Conservation (phyloP, 441 rosid genomes). For the Oxalis stricta region DNA sequence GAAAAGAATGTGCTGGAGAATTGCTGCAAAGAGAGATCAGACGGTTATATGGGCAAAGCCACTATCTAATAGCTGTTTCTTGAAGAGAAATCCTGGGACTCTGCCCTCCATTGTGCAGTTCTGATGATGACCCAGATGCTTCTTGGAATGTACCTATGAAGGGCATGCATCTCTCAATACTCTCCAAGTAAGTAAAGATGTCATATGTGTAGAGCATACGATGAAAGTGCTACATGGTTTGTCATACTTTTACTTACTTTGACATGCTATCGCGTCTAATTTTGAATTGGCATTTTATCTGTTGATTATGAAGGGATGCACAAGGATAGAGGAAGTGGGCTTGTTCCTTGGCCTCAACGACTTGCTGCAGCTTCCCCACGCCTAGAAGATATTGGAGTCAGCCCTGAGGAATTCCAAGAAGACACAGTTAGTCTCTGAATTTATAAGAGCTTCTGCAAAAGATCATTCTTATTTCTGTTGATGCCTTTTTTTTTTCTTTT, state of each 20-base stretch:
- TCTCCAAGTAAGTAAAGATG: conserved; percentile 47
- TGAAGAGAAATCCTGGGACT: conserved; percentile 53
- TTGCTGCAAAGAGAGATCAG: conserved; percentile 60
- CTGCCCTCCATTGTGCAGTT: conserved; percentile 63
- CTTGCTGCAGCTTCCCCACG: conserved; percentile 68
- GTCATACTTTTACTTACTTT: background rate
- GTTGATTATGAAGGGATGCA: conserved; percentile 44
- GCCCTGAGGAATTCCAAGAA: conserved; percentile 49
- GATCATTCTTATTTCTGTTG: background rate
- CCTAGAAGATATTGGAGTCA: conserved; percentile 68
- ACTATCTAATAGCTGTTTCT: conserved; percentile 59
- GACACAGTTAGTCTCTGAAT: conserved; percentile 48
- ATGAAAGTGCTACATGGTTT: background rate
- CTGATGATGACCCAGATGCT: conserved; percentile 70
- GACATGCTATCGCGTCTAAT: background rate
- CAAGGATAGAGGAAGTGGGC: conserved; percentile 63
- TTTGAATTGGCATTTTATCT: background rate
- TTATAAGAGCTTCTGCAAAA: background rate
- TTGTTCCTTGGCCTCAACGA: conserved; percentile 84
- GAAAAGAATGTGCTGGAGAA: conserved; percentile 89
- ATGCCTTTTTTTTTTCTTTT: background rate
- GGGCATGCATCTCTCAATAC: conserved; percentile 78
- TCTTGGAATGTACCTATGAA: conserved; percentile 82
- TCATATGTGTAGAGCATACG: background rate
- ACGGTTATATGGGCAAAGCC: conserved; percentile 91